These are phyloP conservation scores for Trichoderma arundinaceum DNA, from an alignment of 2,329 filamentous ascomycete genomes.

Conservation along the genomic window DNA sequence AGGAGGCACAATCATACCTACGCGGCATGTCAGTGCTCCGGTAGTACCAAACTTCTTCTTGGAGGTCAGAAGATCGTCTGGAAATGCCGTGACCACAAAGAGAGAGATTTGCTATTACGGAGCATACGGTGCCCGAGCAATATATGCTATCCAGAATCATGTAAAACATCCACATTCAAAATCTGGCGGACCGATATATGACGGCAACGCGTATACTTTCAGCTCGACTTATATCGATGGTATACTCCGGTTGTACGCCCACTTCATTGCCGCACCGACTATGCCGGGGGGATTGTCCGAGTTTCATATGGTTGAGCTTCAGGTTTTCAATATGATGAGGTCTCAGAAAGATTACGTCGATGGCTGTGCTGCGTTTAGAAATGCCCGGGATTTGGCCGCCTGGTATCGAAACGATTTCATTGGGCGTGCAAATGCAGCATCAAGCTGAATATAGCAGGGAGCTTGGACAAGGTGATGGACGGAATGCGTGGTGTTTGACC, in stretches of 20 bases:
- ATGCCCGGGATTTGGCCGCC: neutral
- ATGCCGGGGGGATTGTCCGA: neutral
- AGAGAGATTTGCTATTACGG: neutral
- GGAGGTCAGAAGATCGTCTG: too few relatives aligned
- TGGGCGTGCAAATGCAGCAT: too few relatives aligned
- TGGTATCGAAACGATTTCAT: neutral
- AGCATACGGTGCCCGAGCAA: neutral
- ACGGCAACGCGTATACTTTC: neutral
- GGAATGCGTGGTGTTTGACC: too few relatives aligned
- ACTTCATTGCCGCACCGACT: neutral
- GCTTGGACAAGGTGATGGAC: too few relatives aligned
- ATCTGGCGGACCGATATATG: neutral
- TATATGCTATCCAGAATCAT: neutral
- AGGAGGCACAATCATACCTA: too few relatives aligned
- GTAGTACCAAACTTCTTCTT: too few relatives aligned
- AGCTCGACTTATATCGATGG: neutral
- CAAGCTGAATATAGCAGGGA: too few relatives aligned
- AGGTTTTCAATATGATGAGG: neutral
- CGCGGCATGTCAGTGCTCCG: too few relatives aligned
- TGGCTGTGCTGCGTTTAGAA: neutral
- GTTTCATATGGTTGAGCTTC: neutral
- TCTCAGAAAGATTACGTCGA: neutral
- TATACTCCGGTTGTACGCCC: neutral
- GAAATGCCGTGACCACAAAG: too few relatives aligned
- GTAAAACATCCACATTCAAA: neutral